Conservation (phyloP, 345 rosid genomes). For the Eucalyptus grandis region DNA sequence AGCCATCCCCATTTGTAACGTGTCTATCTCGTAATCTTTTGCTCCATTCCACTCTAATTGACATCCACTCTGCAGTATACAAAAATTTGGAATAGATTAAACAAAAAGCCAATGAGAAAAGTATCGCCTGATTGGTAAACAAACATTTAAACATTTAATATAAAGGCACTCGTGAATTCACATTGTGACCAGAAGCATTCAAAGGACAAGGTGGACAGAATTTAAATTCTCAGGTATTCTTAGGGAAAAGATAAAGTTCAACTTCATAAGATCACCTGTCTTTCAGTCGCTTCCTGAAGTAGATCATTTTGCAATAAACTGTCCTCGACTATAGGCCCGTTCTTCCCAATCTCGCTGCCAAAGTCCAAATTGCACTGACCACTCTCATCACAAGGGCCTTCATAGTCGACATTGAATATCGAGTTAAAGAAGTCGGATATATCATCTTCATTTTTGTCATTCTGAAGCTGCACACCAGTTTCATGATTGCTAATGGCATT, state of each 20-base stretch:
- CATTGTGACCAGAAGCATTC: not conserved
- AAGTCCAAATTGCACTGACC: not conserved
- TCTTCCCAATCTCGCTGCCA: not conserved
- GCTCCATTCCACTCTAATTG: not conserved
- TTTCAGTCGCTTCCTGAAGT: not conserved
- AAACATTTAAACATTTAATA: not conserved
- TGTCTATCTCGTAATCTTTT: not conserved
- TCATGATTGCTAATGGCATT: not conserved
- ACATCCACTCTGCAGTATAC: not conserved
- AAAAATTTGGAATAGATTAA: not conserved
- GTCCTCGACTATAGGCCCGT: not conserved
- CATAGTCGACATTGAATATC: not conserved
- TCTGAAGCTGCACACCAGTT: not conserved
- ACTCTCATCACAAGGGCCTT: not conserved
- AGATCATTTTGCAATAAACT: not conserved
- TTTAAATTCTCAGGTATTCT: not conserved
- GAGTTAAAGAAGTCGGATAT: not conserved
- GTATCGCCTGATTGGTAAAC: not conserved
- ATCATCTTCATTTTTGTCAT: not conserved
- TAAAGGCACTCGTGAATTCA: not conserved
- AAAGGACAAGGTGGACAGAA: not conserved
- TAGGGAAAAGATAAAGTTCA: not conserved
- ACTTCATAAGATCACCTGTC: not conserved
- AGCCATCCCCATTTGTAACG: not conserved
- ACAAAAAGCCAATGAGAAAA: not conserved